Percentiles rank a stretch among this genome's conserved stretches.
These are phyloP conservation scores for Phytophthora podocarpi DNA, from an alignment of 352 stramenopile genomes.

Conservation along the genomic window DNA sequence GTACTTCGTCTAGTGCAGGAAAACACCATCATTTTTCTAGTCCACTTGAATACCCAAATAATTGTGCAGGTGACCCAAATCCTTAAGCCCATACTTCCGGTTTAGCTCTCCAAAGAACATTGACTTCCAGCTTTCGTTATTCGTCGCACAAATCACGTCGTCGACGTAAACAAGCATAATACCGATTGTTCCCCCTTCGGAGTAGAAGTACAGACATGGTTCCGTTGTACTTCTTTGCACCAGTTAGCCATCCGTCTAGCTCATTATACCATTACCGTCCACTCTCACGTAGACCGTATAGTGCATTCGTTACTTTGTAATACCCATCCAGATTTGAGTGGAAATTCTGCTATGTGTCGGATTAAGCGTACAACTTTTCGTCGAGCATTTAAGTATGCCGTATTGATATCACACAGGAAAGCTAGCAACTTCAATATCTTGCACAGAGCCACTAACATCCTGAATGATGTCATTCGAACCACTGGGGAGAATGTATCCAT, in stretches of 20 bases:
- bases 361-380: not conserved
- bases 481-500: conserved; percentile 3
- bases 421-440: not conserved
- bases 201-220: conserved; percentile 7
- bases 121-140: not conserved
- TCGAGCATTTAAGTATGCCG: conserved; percentile 2
- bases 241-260: not conserved
- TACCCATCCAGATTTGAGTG: not conserved
- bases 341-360: conserved; percentile 3
- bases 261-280: conserved; percentile 7
- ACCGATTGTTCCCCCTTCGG: not conserved
- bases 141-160: conserved; percentile 2
- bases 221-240: not conserved
- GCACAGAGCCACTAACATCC: not conserved
- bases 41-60: not conserved
- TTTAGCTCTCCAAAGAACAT: conserved; percentile 8
- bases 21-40: not conserved
- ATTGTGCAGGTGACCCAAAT: not conserved
- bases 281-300: conserved; percentile 7
- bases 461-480: not conserved
- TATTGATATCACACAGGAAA: conserved; percentile 8
- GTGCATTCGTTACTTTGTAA: conserved; percentile 7
- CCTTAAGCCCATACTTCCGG: conserved; percentile 4
- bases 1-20: not conserved
- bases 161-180: conserved; percentile 1